Evolutionary conservation across 495 filamentous ascomycete genomes (phyloP).

Genomic region (Neurospora discreta): DNA sequence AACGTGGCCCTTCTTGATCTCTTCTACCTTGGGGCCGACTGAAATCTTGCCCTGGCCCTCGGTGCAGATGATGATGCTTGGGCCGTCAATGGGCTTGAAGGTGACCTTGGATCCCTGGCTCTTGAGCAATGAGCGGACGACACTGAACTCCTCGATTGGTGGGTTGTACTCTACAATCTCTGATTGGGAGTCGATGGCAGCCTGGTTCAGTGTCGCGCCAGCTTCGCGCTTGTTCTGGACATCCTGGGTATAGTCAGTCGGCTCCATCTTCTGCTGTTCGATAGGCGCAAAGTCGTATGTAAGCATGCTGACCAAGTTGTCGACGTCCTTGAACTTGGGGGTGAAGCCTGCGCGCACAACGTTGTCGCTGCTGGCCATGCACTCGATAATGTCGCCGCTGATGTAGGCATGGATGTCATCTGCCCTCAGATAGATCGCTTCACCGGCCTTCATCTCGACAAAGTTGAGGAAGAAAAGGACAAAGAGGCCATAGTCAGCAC

Average conservation of each 20-base stretch:
- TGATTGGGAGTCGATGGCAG: constrained; percentile 66
- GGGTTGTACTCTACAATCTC: constrained; percentile 72
- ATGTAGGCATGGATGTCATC: constrained; percentile 97
- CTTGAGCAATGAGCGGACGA: constrained; percentile 68
- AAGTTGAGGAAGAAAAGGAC: constrained; percentile 37
- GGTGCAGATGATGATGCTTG: constrained; percentile 87
- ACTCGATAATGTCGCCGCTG: constrained; percentile 93
- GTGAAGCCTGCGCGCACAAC: constrained; percentile 96
- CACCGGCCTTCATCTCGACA: constrained; percentile 58
- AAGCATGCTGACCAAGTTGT: constrained; percentile 81
- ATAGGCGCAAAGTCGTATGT: constrained; percentile 93
- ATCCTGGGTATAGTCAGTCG: constrained; percentile 49
- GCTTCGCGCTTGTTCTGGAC: constrained; percentile 22
- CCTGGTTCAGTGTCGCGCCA: constrained; percentile 64
- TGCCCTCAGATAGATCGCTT: constrained; percentile 91
- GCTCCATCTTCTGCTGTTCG: constrained; percentile 83
- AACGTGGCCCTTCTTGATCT: constrained; percentile 61
- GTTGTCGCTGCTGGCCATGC: constrained; percentile 97
- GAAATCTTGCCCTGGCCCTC: constrained; percentile 67
- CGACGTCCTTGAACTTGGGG: constrained; percentile 94
- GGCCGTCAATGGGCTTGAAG: constrained; percentile 77
- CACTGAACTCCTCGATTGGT: constrained; percentile 92
- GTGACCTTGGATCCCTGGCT: constrained; percentile 64
- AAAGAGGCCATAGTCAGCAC: constrained; percentile 34
- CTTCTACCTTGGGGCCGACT: constrained; percentile 62